These are phyloP conservation scores for Brassica carinata DNA, from an alignment of 345 rosid genomes.

Conservation along the genomic window DNA sequence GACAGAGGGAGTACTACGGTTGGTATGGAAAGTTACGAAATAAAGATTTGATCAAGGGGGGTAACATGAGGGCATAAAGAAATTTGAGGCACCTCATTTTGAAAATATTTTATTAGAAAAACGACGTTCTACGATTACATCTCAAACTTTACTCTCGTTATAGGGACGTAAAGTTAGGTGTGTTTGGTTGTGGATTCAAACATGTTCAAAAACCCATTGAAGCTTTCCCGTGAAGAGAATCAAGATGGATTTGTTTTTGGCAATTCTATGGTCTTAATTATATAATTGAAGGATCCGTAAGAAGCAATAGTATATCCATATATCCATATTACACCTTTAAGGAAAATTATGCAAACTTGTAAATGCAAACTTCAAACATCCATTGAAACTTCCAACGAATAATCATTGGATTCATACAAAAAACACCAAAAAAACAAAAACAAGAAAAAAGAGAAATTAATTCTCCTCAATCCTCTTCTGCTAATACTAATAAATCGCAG, in stretches of 20 bases:
- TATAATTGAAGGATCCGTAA: too few relatives aligned
- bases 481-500: conserved; percentile 22
- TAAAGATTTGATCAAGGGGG: background rate
- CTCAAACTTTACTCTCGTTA: background rate
- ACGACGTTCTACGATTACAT: background rate
- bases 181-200: background rate
- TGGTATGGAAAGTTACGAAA: background rate
- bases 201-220: background rate
- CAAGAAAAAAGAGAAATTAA: background rate
- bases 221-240: background rate
- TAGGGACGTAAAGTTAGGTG: background rate
- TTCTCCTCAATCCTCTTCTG: conserved; percentile 23
- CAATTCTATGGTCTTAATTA: background rate
- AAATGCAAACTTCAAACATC: background rate
- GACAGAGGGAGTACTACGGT: too few relatives aligned
- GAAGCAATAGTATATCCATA: background rate
- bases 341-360: background rate
- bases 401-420: conserved; percentile 8
- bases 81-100: background rate
- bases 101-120: too few relatives aligned
- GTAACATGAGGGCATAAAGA: background rate
- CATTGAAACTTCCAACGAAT: background rate
- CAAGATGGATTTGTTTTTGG: background rate
- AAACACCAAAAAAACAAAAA: background rate
- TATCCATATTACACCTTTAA: background rate